Percentiles rank a stretch among this genome's conserved stretches.
phyloP scores from a whole-genome alignment of 169 alveolate genomes.

The Cryptosporidium andersoni region DNA sequence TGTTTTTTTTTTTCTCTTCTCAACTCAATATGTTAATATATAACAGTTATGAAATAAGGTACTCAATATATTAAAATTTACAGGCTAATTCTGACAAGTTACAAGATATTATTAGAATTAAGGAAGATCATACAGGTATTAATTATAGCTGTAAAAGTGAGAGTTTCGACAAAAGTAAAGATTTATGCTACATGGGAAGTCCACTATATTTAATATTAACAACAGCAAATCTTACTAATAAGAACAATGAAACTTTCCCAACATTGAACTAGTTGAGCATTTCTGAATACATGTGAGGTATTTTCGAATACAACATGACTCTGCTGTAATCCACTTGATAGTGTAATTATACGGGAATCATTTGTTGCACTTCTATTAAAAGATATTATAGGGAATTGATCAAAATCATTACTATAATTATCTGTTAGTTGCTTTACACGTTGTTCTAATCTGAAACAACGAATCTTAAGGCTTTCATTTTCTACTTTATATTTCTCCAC shows the following conservation, averaged over 20 bases:
- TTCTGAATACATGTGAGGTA: conserved; percentile 16
- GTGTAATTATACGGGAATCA: conserved; percentile 6
- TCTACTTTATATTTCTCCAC: conserved; percentile 53
- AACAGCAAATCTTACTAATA: conserved; percentile 1
- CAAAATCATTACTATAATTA: conserved; percentile 22
- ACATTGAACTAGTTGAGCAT: conserved; percentile 35
- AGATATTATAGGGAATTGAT: not conserved
- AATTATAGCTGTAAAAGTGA: no score
- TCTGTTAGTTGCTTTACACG: conserved; percentile 60
- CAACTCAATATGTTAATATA: no score
- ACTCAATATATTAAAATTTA: not conserved
- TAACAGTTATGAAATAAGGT: no score
- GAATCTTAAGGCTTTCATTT: conserved; percentile 52
- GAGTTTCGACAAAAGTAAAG: no score
- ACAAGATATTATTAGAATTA: not conserved
- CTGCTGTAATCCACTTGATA: conserved; percentile 40
- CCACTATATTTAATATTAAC: not conserved
- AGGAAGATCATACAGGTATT: not conserved
- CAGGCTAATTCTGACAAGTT: not conserved
- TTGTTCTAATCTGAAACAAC: conserved; percentile 68
- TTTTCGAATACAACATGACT: conserved; percentile 36
- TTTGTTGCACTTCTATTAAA: not conserved
- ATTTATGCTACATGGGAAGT: not conserved
- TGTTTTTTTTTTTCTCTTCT: no score
- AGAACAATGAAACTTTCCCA: conserved; percentile 12